Evolutionary conservation across 352 stramenopile genomes (phyloP).

Genomic region (Phytophthora constricta): DNA sequence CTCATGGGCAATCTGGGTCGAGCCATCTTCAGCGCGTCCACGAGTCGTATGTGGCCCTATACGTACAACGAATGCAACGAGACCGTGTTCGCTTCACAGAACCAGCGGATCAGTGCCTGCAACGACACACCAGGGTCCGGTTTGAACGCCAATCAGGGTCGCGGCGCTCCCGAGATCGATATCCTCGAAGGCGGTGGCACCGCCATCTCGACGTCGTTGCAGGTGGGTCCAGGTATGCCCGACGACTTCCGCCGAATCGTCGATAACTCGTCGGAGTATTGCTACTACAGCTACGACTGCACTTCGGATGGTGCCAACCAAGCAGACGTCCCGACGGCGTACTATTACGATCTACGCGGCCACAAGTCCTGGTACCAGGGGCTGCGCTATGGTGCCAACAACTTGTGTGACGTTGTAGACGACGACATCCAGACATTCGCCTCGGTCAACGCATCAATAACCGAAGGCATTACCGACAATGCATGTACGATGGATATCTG

Average conservation of each 20-base stretch:
- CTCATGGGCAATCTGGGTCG: conserved; percentile 25
- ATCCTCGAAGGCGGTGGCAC: conserved; percentile 35
- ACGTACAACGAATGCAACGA: conserved; percentile 89
- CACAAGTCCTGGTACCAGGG: conserved; percentile 37
- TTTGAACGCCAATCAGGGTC: conserved; percentile 55
- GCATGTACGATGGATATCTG: conserved; percentile 32
- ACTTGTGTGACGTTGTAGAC: conserved; percentile 31
- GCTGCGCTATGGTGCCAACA: conserved; percentile 42
- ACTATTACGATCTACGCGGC: conserved; percentile 36
- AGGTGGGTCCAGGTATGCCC: conserved; percentile 66
- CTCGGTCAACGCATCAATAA: conserved; percentile 30
- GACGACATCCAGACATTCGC: conserved; percentile 31
- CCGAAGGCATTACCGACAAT: conserved; percentile 39
- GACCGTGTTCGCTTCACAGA: conserved; percentile 27
- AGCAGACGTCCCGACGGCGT: conserved; percentile 31
- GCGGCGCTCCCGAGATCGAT: conserved; percentile 46
- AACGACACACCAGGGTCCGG: conserved; percentile 88
- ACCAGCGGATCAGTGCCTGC: conserved; percentile 70
- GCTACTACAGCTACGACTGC: conserved; percentile 41
- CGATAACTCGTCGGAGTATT: conserved; percentile 33
- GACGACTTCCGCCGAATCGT: conserved; percentile 37
- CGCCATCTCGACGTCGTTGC: conserved; percentile 80
- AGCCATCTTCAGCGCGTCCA: conserved; percentile 20
- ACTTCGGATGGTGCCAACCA: conserved; percentile 38
- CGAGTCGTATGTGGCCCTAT: conserved; percentile 90